Evolutionary conservation across 306 rosid species (phyloP).

Genomic region (Arachis hypogaea): DNA sequence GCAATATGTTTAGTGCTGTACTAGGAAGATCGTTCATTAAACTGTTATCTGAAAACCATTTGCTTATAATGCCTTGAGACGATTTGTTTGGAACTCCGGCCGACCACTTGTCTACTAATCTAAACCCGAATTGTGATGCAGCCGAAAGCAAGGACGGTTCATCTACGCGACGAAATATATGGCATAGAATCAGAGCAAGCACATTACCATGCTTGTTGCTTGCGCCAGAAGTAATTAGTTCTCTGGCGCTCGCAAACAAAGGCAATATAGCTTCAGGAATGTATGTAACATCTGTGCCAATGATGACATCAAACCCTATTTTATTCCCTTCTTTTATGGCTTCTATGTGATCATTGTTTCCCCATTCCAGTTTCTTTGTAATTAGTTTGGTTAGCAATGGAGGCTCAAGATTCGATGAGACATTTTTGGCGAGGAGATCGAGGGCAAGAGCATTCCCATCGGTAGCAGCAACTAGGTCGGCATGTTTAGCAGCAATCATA

Average conservation of each 20-base stretch:
- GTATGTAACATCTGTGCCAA: slow-evolving; percentile 89
- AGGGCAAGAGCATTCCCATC: slow-evolving; percentile 83
- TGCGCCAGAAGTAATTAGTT: slow-evolving; percentile 53
- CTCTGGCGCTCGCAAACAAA: slow-evolving; percentile 78
- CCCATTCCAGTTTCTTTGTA: slow-evolving; percentile 71
- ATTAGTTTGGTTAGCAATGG: slow-evolving; percentile 51
- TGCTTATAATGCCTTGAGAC: slow-evolving; percentile 48
- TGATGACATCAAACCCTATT: slow-evolving; percentile 71
- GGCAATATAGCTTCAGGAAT: slow-evolving; percentile 77
- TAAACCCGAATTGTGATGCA: slow-evolving; percentile 64
- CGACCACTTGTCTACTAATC: slow-evolving; percentile 74
- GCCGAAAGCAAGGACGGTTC: slow-evolving; percentile 76
- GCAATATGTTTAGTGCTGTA: slow-evolving; percentile 67
- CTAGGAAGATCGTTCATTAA: slow-evolving; percentile 52
- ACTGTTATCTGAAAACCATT: slow-evolving; percentile 65
- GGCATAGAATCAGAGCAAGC: slow-evolving; percentile 75
- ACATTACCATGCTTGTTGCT: slow-evolving; percentile 35
- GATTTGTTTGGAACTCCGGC: slow-evolving; percentile 34
- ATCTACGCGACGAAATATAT: slow-evolving; percentile 72
- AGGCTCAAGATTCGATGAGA: slow-evolving; percentile 61
- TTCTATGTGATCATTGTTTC: slow-evolving; percentile 67
- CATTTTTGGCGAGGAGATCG: slow-evolving; percentile 62
- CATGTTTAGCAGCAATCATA: slow-evolving; percentile 65
- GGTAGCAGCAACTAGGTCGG: slow-evolving; percentile 72
- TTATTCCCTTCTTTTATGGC: slow-evolving; percentile 56